phyloP scores from a whole-genome alignment of 192 early-diverging fungal species.

The Backusella westeae region DNA sequence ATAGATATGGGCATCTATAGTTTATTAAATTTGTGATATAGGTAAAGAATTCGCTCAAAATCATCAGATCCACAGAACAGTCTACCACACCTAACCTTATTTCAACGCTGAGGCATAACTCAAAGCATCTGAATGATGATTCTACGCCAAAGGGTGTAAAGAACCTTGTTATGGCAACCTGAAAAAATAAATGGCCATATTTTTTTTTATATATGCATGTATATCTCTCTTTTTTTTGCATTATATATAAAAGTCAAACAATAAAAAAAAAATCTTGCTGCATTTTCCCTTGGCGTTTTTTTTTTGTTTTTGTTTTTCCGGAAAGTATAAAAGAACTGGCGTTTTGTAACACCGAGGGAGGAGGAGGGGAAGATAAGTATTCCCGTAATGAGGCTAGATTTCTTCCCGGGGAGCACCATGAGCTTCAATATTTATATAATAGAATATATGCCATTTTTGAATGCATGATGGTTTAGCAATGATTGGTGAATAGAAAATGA shows the following conservation, averaged over 20 bases:
- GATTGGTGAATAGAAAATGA: too few relatives aligned
- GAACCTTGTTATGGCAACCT: conserved; percentile 39
- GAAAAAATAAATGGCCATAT: not conserved
- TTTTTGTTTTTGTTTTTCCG: too few relatives aligned
- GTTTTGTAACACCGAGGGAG: too few relatives aligned
- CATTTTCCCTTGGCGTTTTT: too few relatives aligned
- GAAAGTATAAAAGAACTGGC: too few relatives aligned
- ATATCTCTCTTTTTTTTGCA: not conserved
- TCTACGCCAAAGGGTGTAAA: conserved; percentile 71
- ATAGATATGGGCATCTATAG: not conserved
- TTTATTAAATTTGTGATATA: conserved; percentile 6
- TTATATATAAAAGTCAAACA: not conserved
- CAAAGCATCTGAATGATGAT: conserved; percentile 79
- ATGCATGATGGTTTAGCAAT: too few relatives aligned
- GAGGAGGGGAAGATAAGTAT: too few relatives aligned
- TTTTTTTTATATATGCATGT: not conserved
- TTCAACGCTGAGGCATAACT: conserved; percentile 72
- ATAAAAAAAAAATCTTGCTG: too few relatives aligned
- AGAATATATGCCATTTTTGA: too few relatives aligned
- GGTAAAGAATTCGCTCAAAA: conserved; percentile 35
- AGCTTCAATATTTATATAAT: too few relatives aligned
- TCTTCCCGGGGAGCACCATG: too few relatives aligned
- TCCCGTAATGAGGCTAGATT: too few relatives aligned
- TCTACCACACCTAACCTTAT: conserved; percentile 55
- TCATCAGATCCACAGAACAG: conserved; percentile 28